phyloP scores from a whole-genome alignment of 2,329 filamentous ascomycete genomes.

The Ceratocystis colombiana region DNA sequence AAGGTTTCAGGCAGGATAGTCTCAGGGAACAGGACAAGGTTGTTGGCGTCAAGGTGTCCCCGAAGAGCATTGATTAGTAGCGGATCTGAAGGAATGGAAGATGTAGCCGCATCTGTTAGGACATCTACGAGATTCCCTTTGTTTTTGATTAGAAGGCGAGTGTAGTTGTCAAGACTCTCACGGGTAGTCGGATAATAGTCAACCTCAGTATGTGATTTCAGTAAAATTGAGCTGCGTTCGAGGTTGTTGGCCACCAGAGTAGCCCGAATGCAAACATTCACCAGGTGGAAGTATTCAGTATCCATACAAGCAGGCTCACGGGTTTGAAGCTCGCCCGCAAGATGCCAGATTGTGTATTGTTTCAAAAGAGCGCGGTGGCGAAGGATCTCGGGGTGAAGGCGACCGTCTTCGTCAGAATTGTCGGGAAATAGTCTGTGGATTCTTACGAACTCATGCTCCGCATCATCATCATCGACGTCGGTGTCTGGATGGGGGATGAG shows the following conservation, averaged over 20 bases:
- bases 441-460: background rate
- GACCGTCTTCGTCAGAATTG: background rate
- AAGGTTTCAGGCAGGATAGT: background rate
- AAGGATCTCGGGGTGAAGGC: background rate
- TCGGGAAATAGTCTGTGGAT: background rate
- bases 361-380: background rate
- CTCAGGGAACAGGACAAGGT: background rate
- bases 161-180: background rate
- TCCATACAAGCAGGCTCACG: background rate
- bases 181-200: background rate
- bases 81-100: background rate
- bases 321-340: background rate
- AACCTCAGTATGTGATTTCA: background rate
- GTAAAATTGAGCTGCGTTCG: background rate
- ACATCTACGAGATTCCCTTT: background rate
- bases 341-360: background rate
- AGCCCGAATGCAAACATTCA: background rate
- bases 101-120: background rate
- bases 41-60: background rate
- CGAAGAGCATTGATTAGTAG: background rate
- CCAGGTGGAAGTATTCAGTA: background rate
- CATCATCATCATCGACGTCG: background rate
- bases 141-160: background rate
- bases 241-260: background rate
- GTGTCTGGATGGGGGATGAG: background rate